phyloP scores from a whole-genome alignment of 345 rosid species.

The Boechera stricta region DNA sequence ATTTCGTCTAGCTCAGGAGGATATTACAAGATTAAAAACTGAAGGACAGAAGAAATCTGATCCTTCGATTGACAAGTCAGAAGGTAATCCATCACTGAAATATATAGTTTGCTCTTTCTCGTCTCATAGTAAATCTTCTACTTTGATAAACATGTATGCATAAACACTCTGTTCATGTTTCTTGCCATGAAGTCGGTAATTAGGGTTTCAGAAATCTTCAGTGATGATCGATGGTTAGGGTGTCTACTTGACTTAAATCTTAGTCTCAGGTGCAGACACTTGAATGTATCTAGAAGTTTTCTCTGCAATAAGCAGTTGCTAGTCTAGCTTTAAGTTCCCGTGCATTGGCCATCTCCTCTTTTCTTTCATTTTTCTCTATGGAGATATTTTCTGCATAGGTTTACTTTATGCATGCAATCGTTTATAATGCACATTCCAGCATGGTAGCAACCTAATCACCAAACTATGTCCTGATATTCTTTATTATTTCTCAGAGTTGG shows the following conservation, averaged over 20 bases:
- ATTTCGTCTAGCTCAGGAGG: slow-evolving; percentile 92
- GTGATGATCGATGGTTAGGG: slow-evolving; percentile 16
- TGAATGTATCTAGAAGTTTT: slow-evolving; percentile 25
- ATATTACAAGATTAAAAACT: slow-evolving; percentile 68
- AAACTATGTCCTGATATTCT: slow-evolving; percentile 28
- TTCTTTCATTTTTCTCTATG: not conserved
- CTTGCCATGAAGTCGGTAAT: slow-evolving; percentile 6
- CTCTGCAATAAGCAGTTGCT: slow-evolving; percentile 21
- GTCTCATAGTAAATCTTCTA: slow-evolving; percentile 16
- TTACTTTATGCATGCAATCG: slow-evolving; percentile 25
- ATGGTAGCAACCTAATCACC: slow-evolving; percentile 18
- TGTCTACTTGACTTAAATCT: slow-evolving; percentile 21
- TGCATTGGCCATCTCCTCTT: slow-evolving; percentile 23
- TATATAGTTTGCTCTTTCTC: not conserved
- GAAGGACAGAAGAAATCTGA: slow-evolving; percentile 76
- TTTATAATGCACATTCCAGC: slow-evolving; percentile 14
- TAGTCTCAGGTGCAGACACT: slow-evolving; percentile 24
- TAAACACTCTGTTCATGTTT: slow-evolving; percentile 4
- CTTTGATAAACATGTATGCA: slow-evolving; percentile 5
- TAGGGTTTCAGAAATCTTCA: not conserved
- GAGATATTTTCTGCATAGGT: slow-evolving; percentile 6
- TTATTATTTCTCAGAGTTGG: slow-evolving; percentile 55
- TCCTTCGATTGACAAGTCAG: slow-evolving; percentile 46
- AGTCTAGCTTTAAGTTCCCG: slow-evolving; percentile 17
- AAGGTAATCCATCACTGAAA: slow-evolving; percentile 52